Conservation (phyloP, 1,284 basidiomycete species). For the Ceratobasidium sp. region DNA sequence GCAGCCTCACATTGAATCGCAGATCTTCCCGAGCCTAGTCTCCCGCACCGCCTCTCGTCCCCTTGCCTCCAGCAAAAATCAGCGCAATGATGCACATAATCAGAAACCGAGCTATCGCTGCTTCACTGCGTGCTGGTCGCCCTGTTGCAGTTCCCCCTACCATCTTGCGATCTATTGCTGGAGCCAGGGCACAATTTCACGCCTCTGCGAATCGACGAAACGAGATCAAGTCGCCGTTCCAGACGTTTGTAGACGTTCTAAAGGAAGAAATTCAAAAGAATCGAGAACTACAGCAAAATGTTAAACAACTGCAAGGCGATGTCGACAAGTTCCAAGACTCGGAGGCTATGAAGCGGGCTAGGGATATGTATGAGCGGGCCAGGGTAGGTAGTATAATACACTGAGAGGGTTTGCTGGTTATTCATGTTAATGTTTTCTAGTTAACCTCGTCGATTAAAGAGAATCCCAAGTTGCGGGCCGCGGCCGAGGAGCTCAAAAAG, state of each 20-base stretch:
- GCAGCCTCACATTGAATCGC: too few species aligned
- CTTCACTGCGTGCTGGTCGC: conserved; percentile 11
- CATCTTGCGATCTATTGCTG: conserved; percentile 14
- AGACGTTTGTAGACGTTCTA: conserved; percentile 94
- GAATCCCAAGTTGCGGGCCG: conserved; percentile 89
- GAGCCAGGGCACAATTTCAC: conserved; percentile 57
- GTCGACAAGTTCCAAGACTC: conserved; percentile 97
- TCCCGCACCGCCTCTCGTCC: not conserved
- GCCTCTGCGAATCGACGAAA: conserved; percentile 65
- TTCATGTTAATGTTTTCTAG: too few species aligned
- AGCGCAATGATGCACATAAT: conserved; percentile 19
- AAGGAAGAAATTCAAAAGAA: conserved; percentile 93
- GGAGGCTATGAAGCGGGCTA: conserved; percentile 92
- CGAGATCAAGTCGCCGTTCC: conserved; percentile 88
- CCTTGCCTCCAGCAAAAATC: not conserved
- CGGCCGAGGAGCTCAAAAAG: conserved; percentile 89
- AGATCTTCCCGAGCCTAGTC: not conserved
- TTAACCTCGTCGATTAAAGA: conserved; percentile 94
- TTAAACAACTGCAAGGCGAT: conserved; percentile 96
- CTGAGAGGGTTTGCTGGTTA: too few species aligned
- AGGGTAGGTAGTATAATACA: conserved; percentile 72
- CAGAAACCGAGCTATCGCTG: not conserved
- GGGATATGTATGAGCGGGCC: conserved; percentile 90
- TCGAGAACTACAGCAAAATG: conserved; percentile 92
- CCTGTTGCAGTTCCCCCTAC: not conserved